A percentile compares a stretch with the other conserved stretches of the same genome.
Evolutionary conservation across 805 yeast genomes (phyloP).

Genomic region (Cyberlindnera galapagoensis): DNA sequence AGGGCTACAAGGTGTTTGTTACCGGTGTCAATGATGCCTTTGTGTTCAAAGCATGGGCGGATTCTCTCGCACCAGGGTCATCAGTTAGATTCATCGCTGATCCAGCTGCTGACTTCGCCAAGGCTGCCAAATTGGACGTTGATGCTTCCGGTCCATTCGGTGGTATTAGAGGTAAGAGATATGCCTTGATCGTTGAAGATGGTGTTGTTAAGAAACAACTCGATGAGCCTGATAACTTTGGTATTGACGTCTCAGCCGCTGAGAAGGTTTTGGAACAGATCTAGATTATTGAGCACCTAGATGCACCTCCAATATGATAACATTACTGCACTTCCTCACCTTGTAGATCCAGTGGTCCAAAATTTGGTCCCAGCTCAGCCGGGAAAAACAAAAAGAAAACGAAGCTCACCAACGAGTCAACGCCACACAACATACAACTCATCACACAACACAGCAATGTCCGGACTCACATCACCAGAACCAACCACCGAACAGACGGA

Average conservation of each 20-base stretch:
- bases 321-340: too few relatives aligned
- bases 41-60: slow-evolving; percentile 76
- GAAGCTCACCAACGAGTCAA: too few relatives aligned
- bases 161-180: slow-evolving; percentile 65
- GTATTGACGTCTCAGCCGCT: slow-evolving; percentile 46
- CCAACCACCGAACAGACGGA: slow-evolving; percentile 4
- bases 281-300: too few relatives aligned
- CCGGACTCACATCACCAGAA: too few relatives aligned
- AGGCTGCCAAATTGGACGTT: slow-evolving; percentile 56
- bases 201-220: slow-evolving; percentile 63
- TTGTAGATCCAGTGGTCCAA: too few relatives aligned
- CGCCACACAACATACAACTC: not conserved
- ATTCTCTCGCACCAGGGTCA: slow-evolving; percentile 19
- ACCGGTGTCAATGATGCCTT: slow-evolving; percentile 84
- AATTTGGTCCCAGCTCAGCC: too few relatives aligned
- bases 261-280: slow-evolving; percentile 29
- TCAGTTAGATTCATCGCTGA: slow-evolving; percentile 64
- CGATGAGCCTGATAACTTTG: slow-evolving; percentile 76
- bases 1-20: slow-evolving; percentile 66
- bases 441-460: not conserved
- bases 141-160: slow-evolving; percentile 80
- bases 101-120: slow-evolving; percentile 67
- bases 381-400: too few relatives aligned
- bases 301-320: too few relatives aligned
- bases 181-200: slow-evolving; percentile 67